These are phyloP conservation scores for Diutina scorzettiae DNA, from an alignment of 1,139 yeast genomes.

Conservation along the genomic window DNA sequence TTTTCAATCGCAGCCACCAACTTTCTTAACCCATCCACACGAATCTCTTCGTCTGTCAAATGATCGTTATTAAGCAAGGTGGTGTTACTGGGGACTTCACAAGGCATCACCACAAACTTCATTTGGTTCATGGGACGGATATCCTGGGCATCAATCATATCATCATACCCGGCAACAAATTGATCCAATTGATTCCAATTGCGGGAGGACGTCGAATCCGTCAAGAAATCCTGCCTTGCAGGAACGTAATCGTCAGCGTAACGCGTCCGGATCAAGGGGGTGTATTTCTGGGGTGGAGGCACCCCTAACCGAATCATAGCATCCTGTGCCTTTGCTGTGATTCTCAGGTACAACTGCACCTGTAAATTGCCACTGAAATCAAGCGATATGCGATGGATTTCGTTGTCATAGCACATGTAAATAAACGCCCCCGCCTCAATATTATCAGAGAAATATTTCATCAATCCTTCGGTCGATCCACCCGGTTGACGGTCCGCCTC, in stretches of 20 bases:
- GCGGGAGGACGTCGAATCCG: constrained; percentile 21
- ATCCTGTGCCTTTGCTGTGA: constrained; percentile 12
- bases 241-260: constrained; percentile 60
- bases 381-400: constrained; percentile 70
- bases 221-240: constrained; percentile 39
- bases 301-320: constrained; percentile 15
- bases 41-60: constrained; percentile 66
- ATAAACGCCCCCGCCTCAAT: constrained; percentile 41
- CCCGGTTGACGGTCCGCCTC: constrained; percentile 52
- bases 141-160: constrained; percentile 40
- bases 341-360: constrained; percentile 57
- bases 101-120: constrained; percentile 75
- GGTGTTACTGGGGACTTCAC: constrained; percentile 52
- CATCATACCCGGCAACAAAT: constrained; percentile 79
- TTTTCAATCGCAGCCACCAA: constrained; percentile 58
- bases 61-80: constrained; percentile 43
- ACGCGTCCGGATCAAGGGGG: constrained; percentile 61
- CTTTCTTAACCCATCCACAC: constrained; percentile 77
- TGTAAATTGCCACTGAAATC: constrained; percentile 60
- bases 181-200: constrained; percentile 95
- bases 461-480: constrained; percentile 36
- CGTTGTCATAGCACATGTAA: constrained; percentile 68
- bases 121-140: constrained; percentile 51
- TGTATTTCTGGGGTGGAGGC: constrained; percentile 14
- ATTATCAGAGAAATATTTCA: constrained; percentile 25